Conservation (phyloP, 108 stramenopile species). For the Discostella stelligeroides region DNA sequence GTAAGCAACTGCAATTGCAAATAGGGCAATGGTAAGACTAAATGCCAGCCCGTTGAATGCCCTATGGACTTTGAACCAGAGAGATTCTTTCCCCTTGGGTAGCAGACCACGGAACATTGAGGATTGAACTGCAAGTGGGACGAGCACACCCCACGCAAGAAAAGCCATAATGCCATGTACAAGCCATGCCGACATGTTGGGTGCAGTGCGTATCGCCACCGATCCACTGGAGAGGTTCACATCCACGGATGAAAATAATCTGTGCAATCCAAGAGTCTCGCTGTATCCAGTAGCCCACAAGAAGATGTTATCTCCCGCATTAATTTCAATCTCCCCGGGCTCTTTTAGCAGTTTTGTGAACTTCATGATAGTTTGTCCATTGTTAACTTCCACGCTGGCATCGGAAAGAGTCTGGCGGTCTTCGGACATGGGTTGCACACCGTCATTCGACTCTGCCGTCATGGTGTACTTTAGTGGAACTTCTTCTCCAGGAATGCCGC, state of each 20-base stretch:
- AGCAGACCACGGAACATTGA: conserved; percentile 50
- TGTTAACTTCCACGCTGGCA: conserved; percentile 45
- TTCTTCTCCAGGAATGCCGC: conserved; percentile 27
- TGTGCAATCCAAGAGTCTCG: conserved; percentile 35
- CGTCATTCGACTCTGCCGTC: conserved; percentile 14
- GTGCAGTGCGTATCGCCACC: neutral
- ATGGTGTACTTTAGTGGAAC: conserved; percentile 59
- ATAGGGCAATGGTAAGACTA: conserved; percentile 28
- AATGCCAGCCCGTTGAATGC: conserved; percentile 29
- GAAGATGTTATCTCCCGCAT: conserved; percentile 53
- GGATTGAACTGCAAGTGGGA: conserved; percentile 62
- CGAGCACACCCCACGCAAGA: conserved; percentile 67
- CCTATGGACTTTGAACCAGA: conserved; percentile 47
- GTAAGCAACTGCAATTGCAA: conserved; percentile 37
- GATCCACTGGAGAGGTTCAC: conserved; percentile 28
- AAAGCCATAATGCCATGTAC: conserved; percentile 68
- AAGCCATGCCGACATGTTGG: conserved; percentile 49
- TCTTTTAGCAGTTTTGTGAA: conserved; percentile 76
- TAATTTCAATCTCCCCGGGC: conserved; percentile 57
- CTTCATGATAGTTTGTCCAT: conserved; percentile 52
- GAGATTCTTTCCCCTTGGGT: conserved; percentile 5
- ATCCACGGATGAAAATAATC: neutral
- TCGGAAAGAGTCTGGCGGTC: conserved; percentile 65
- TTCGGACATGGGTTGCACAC: conserved; percentile 45
- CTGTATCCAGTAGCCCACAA: conserved; percentile 56